Conservation (phyloP, 305 asterid genomes). For the Fraxinus platypoda region DNA sequence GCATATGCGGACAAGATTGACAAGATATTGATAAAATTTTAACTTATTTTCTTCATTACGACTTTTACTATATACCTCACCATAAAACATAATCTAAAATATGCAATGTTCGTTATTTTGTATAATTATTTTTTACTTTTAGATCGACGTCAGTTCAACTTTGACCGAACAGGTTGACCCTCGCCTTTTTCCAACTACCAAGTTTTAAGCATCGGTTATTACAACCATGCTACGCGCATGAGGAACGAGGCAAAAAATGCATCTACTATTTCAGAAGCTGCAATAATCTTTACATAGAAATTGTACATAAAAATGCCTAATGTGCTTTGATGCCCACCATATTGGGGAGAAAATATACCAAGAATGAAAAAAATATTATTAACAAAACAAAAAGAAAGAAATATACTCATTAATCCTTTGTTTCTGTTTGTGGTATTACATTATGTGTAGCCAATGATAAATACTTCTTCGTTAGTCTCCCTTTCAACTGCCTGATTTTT, state of each 20-base stretch:
- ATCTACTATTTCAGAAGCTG: not conserved
- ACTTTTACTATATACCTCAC: not conserved
- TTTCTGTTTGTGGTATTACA: slow-evolving; percentile 20
- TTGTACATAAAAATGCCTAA: not conserved
- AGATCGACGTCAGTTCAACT: not conserved
- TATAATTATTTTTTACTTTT: too few relatives aligned
- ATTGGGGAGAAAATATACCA: not conserved
- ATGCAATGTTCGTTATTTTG: not conserved
- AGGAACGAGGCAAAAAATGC: not conserved
- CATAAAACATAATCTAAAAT: not conserved
- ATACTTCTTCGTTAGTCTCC: slow-evolving; percentile 53
- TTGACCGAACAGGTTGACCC: not conserved
- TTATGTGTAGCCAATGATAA: slow-evolving; percentile 33
- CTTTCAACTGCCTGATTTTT: slow-evolving; percentile 61
- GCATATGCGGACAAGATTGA: too few relatives aligned
- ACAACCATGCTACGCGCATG: not conserved
- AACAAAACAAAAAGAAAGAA: slow-evolving; percentile 5
- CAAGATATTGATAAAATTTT: too few relatives aligned
- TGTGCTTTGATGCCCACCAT: not conserved
- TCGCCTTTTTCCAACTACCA: not conserved
- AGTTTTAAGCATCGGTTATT: not conserved
- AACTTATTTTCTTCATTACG: too few relatives aligned
- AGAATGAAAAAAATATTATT: slow-evolving; percentile 15
- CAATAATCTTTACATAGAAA: not conserved
- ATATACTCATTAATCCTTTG: slow-evolving; percentile 16